A percentile compares a stretch with the other conserved stretches of the same genome.
Conservation (phyloP, 73 alveolate species). For the Paramecium biaurelia region DNA sequence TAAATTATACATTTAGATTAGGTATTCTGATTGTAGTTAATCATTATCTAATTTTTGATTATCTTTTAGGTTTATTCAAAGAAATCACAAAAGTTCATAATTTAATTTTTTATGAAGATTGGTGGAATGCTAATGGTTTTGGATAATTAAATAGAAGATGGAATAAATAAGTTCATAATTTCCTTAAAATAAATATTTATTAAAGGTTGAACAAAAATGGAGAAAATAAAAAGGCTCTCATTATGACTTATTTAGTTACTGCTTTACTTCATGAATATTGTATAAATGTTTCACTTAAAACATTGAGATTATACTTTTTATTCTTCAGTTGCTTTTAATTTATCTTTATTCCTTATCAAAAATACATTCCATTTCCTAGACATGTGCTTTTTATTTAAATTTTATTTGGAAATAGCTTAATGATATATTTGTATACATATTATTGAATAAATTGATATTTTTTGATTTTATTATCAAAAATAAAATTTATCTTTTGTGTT, state of each 20-base stretch:
- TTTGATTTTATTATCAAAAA: too few relatives aligned
- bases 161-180: not conserved
- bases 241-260: not conserved
- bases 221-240: not conserved
- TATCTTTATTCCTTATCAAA: not conserved
- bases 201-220: not conserved
- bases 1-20: not conserved
- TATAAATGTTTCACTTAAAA: not conserved
- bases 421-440: not conserved
- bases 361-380: not conserved
- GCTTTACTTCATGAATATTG: not conserved
- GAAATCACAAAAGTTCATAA: not conserved
- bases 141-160: not conserved
- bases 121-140: conserved; percentile 15
- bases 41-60: not conserved
- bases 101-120: not conserved
- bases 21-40: not conserved
- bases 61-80: not conserved
- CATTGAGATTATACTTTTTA: not conserved
- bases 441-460: not conserved
- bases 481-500: too few relatives aligned
- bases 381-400: not conserved
- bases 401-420: not conserved
- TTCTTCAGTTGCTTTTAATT: not conserved
- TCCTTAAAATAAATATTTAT: not conserved